Evolutionary conservation across 139 green algal species (phyloP).

Genomic region (Ostreobium quekettii): DNA sequence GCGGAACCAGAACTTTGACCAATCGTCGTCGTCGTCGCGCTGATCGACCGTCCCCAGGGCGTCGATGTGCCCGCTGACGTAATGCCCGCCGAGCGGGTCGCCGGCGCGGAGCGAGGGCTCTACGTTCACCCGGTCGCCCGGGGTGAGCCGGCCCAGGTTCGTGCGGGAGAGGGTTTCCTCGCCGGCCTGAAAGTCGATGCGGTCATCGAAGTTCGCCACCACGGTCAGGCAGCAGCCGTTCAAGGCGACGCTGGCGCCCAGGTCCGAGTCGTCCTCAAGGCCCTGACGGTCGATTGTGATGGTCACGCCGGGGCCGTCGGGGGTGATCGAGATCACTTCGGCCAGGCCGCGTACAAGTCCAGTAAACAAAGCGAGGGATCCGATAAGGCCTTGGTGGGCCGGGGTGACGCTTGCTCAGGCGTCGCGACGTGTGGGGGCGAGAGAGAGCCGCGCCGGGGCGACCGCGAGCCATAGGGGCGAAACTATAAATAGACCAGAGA

Average conservation of each 20-base stretch:
- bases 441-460: too few species aligned
- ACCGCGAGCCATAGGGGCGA: too few species aligned
- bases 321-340: too few species aligned
- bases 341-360: too few species aligned
- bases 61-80: slow-evolving; percentile 83
- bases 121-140: slow-evolving; percentile 4
- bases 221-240: slow-evolving; percentile 94
- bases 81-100: slow-evolving; percentile 92
- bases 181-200: slow-evolving; percentile 79
- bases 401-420: too few species aligned
- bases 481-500: too few species aligned
- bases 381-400: too few species aligned
- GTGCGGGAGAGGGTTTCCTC: slow-evolving; percentile 80
- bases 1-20: slow-evolving; percentile 57
- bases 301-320: too few species aligned
- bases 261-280: slow-evolving; percentile 37
- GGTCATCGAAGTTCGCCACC: slow-evolving; percentile 25
- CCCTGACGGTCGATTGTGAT: too few species aligned
- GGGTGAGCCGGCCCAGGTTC: slow-evolving; percentile 64
- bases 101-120: slow-evolving; percentile 46
- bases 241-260: slow-evolving; percentile 81
- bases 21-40: slow-evolving; percentile 61
- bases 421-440: too few species aligned
- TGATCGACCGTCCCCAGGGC: slow-evolving; percentile 44
- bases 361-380: too few species aligned